Evolutionary conservation across 2,329 filamentous ascomycete species (phyloP).

Genomic region (Fonsecaea pugnacius): DNA sequence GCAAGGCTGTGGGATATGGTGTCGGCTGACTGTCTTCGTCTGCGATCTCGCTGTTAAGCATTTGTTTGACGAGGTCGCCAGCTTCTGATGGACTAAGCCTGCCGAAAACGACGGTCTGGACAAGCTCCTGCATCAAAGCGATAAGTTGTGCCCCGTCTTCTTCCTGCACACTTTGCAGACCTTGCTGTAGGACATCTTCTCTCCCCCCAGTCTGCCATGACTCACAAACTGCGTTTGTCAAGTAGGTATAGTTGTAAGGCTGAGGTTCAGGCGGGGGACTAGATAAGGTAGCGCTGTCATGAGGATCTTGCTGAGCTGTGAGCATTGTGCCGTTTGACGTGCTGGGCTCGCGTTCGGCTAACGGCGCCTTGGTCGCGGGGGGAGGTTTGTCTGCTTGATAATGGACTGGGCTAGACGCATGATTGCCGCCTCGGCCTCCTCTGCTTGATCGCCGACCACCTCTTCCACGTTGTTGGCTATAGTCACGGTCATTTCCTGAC

Average conservation of each 20-base stretch:
- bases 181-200: constrained; percentile 67
- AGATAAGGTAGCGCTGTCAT: constrained; percentile 33
- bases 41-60: constrained; percentile 24
- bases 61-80: constrained; percentile 71
- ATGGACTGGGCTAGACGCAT: constrained; percentile 23
- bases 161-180: constrained; percentile 64
- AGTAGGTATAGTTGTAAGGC: constrained; percentile 71
- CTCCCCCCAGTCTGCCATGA: constrained; percentile 72
- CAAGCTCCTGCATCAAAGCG: constrained; percentile 80
- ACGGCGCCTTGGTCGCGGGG: constrained; percentile 21
- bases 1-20: constrained; percentile 19
- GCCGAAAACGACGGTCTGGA: constrained; percentile 73
- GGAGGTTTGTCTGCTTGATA: constrained; percentile 15
- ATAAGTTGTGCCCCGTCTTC: constrained; percentile 72
- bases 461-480: constrained; percentile 35
- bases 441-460: constrained; percentile 38
- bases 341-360: constrained; percentile 40
- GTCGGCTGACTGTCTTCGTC: constrained; percentile 1
- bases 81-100: constrained; percentile 70
- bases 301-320: constrained; percentile 36
- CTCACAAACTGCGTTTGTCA: constrained; percentile 71
- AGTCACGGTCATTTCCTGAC: constrained; percentile 35
- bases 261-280: constrained; percentile 37
- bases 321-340: constrained; percentile 41
- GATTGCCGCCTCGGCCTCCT: constrained; percentile 27